Evolutionary conservation across 805 yeast species (phyloP), one percentile per base, ranked within the genome.

Genomic region (Starmerella roubikii): DNA sequence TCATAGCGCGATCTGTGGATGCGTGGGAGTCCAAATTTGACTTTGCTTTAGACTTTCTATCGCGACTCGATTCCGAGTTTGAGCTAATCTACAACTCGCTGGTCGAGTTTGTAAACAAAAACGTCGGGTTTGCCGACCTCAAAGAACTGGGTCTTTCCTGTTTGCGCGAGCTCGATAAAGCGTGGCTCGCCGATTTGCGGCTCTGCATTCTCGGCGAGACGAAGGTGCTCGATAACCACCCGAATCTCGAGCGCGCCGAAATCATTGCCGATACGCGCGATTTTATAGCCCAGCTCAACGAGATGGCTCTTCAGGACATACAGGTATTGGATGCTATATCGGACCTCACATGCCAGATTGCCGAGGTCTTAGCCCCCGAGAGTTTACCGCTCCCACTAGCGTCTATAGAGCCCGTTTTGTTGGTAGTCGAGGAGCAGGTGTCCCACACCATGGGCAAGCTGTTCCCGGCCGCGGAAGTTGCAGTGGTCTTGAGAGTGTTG

Each of bases 1-100:
- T 43, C 10, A 20, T 40, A 2, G 39, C 41, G 11, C 18, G n/a
- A 2, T 25, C 41, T n/a, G 40, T 43, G 7, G 44, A 43, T 22
- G 24, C 22, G 15, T 34, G 39, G 36, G 18, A 18, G 18, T 29
- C 30, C 16, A 17, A n/a, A 1, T 11, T 40, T 4, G 31, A 34
- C 12, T 40, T 43, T 15, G 33, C 34, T 1, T 17, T 21, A 11
- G 23, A 22, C 15, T 10, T 36, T 12, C 37, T 39, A 17, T 7
- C 21, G 20, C n/a, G 16, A 11, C 19, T 36, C 8, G 24, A 36
- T 11, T 15, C 5, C 12, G 31, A 31, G 8, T 12, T 19, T 16
- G 22, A 20, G 15, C 23, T 9, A 4, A 12, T 11, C 9, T n/a
- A 31, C 8, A 6, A 6, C 15, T 36, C 34, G 39, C 8, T 36